Base-by-base conservation (phyloP, 257 asterid species). In the Nyctanthes arbortristis region DNA sequence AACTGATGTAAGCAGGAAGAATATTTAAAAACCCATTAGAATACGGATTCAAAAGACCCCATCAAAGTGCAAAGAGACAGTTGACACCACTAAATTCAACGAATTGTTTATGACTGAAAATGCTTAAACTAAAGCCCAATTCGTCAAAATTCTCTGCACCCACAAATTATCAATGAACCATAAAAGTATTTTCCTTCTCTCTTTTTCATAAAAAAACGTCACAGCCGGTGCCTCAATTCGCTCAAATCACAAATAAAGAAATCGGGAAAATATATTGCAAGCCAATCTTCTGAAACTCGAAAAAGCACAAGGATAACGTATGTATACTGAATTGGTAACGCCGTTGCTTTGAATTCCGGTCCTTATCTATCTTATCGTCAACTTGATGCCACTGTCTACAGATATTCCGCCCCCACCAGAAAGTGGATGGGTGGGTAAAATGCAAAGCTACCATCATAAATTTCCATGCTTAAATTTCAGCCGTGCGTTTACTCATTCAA, bases 361-460 rank as follows among this genome's bases (percentile, higher is more conserved):
- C 59, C 59, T 52, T 52, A 52, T 52, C 59, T 52, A 52, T 52
- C 59, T 52, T 52, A 52, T 52, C 59, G 6, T 52, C 59, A 22
- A 52, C 31, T 24, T 9, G 59, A n/a, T n/a, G n/a, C n/a, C n/a
- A n/a, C n/a, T n/a, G n/a, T n/a, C n/a, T n/a, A n/a, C n/a, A n/a
- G n/a, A n/a, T n/a, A n/a, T n/a, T n/a, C n/a, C n/a, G n/a, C n/a
- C n/a, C n/a, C n/a, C n/a, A n/a, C n/a, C n/a, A n/a, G n/a, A n/a
- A n/a, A n/a, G n/a, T n/a, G n/a, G n/a, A n/a, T n/a, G n/a, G n/a
- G n/a, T n/a, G n/a, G n/a, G n/a, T n/a, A n/a, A n/a, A n/a, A n/a
- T n/a, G n/a, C n/a, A n/a, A n/a, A n/a, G n/a, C n/a, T n/a, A n/a
- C n/a, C n/a, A n/a, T n/a, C n/a, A n/a, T n/a, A n/a, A n/a, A n/a